Conservation (phyloP, 140 eudicot species). For the Cichorium intybus region DNA sequence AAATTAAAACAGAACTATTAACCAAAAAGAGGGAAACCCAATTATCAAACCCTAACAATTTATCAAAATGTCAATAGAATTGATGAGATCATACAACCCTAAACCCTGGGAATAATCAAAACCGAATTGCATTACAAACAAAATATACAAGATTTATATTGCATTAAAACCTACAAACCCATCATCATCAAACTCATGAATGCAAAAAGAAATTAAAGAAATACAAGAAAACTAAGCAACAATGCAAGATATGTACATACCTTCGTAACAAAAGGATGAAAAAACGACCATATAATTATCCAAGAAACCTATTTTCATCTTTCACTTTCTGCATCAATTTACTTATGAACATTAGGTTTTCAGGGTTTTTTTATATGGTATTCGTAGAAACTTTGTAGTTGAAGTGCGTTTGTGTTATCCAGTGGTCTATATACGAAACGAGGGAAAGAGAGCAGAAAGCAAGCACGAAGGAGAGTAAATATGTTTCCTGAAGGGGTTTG, state of each 20-base stretch:
- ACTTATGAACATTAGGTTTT: not conserved
- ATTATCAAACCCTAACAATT: constrained; percentile 2
- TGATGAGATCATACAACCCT: constrained; percentile 3
- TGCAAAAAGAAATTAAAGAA: not conserved
- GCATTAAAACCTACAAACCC: not conserved
- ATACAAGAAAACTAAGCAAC: not conserved
- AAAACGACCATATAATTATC: not conserved
- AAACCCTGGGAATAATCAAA: constrained; percentile 21
- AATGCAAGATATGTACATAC: constrained; percentile 30
- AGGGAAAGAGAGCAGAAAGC: constrained; percentile 16
- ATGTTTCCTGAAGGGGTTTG: constrained; percentile 17
- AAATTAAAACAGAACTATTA: not conserved
- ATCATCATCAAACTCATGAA: constrained; percentile 9
- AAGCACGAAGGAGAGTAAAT: constrained; percentile 24
- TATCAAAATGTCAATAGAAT: not conserved
- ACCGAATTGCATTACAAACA: constrained; percentile 1
- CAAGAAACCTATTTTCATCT: constrained; percentile 23
- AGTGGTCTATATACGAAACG: constrained; percentile 11
- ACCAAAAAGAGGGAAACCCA: constrained; percentile 1
- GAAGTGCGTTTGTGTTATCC: constrained; percentile 13
- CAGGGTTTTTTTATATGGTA: not conserved
- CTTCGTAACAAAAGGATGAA: constrained; percentile 19
- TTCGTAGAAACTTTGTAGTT: constrained; percentile 1
- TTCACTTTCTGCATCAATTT: constrained; percentile 16
- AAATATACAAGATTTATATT: not conserved